phyloP scores from a whole-genome alignment of 176 grass and related monocot genomes.

The Chloris gayana region DNA sequence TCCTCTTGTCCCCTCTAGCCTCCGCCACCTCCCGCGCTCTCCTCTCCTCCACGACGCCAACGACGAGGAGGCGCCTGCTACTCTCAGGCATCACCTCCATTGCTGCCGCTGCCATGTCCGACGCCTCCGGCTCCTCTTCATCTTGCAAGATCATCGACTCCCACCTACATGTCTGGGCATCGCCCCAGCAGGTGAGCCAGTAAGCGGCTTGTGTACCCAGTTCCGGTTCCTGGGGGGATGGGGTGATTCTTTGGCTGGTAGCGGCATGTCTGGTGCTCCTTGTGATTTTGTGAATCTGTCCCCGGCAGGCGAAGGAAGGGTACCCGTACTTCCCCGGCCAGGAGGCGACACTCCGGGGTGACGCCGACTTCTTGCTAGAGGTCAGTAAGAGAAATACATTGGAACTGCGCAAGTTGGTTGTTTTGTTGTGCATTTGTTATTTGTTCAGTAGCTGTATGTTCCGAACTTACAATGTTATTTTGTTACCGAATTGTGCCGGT shows the following conservation, averaged over 20 bases:
- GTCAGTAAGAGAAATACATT: constrained; percentile 27
- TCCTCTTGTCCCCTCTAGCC: constrained; percentile 14
- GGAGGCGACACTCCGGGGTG: constrained; percentile 74
- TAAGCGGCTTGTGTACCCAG: neutral
- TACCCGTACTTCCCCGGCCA: constrained; percentile 76
- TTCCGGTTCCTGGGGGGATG: neutral
- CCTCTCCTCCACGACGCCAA: neutral
- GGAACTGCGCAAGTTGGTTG: neutral
- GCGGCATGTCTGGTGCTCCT: neutral
- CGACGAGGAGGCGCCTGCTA: constrained; percentile 28
- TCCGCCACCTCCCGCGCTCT: constrained; percentile 13
- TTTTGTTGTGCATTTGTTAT: neutral
- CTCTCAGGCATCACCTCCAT: constrained; percentile 25
- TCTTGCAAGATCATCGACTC: constrained; percentile 71
- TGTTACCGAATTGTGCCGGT: neutral
- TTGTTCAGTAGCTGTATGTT: neutral
- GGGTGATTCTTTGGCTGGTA: neutral
- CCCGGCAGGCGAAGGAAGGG: constrained; percentile 51
- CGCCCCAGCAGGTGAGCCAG: constrained; percentile 56
- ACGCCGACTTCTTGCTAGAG: constrained; percentile 82
- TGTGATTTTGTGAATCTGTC: neutral
- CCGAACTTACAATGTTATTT: neutral
- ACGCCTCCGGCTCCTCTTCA: constrained; percentile 26
- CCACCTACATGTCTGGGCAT: constrained; percentile 93
- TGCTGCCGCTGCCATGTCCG: constrained; percentile 39